phyloP scores from a whole-genome alignment of 2,329 filamentous ascomycete genomes.

The Fusarium euwallaceae region DNA sequence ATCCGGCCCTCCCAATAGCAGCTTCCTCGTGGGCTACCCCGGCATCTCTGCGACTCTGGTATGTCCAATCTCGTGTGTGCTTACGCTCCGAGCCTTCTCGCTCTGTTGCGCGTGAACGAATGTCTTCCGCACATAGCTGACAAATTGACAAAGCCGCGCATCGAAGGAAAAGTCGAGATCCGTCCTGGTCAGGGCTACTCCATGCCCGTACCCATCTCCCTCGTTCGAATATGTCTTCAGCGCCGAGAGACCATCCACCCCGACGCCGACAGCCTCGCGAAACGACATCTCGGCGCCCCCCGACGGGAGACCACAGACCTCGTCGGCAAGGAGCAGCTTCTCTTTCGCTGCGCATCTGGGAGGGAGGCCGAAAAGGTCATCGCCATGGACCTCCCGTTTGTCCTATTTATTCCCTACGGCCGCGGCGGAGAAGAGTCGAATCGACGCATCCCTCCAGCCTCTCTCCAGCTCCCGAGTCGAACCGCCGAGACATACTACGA shows the following conservation, averaged over 20 bases:
- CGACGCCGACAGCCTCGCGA: slow-evolving; percentile 92
- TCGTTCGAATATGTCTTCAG: slow-evolving; percentile 94
- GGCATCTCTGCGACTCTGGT: slow-evolving; percentile 98
- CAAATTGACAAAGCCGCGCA: slow-evolving; percentile 76
- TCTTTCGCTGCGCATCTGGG: slow-evolving; percentile 88
- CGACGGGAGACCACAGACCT: slow-evolving; percentile 92
- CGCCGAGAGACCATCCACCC: slow-evolving; percentile 97
- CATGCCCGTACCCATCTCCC: slow-evolving; percentile 89
- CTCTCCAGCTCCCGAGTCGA: slow-evolving; percentile 87
- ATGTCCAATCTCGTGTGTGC: slow-evolving; percentile 58
- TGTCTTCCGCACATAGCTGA: slow-evolving; percentile 27
- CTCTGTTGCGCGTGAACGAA: slow-evolving; percentile 12
- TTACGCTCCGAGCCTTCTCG: slow-evolving; percentile 13
- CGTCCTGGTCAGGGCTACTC: slow-evolving; percentile 87
- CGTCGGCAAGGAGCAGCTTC: slow-evolving; percentile 93
- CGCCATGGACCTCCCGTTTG: slow-evolving; percentile 96
- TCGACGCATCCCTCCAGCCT: slow-evolving; percentile 90
- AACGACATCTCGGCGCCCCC: slow-evolving; percentile 90
- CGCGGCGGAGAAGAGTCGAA: slow-evolving; percentile 91
- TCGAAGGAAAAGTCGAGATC: slow-evolving; percentile 98
- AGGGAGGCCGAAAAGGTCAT: slow-evolving; percentile 90
- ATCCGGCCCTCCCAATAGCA: slow-evolving; percentile 96
- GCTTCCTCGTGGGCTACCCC: slow-evolving; percentile 95
- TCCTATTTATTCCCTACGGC: slow-evolving; percentile 96
- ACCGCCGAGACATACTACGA: slow-evolving; percentile 99